Base-by-base conservation (phyloP, 495 filamentous ascomycete species). In the Lepidopterella palustris region DNA sequence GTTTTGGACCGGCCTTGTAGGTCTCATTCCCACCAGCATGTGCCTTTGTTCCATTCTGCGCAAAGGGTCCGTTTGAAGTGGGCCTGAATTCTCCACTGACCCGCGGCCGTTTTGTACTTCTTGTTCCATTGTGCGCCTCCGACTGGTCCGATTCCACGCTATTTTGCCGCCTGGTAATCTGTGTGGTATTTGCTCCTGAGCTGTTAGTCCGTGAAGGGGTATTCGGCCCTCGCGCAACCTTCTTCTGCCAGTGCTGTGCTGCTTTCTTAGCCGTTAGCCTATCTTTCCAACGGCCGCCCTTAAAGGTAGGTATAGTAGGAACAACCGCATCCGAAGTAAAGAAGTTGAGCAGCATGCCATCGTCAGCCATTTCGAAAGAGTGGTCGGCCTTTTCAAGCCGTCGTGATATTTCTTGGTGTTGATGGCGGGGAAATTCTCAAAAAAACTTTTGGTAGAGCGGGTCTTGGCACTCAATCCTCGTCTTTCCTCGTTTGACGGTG, bases 281-380 rank as follows among this genome's bases (percentile, higher is more conserved):
- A 69, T 96, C 93, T 69, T 85, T 88, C 93, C 93, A 98, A 62
- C 83, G 82, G 13, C 93, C 93, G 59, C 93, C 93, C 71, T 84
- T 91, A 70, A 95, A 89, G 60, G 82, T 86, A 4, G 79, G 79
- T 57, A 85, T 87, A 28, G 73, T 73, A 25, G 71, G 45, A 18
- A 75, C 53, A 54, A 77, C 71, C 15, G 76, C 78, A 63, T 88
- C 87, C 13, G 80, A 78, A 27, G 93, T 76, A 55, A 87, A 81
- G 69, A 97, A 97, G 70, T 98, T 97, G 71, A 97, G 78, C 49
- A 97, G 81, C 82, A 98, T 87, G 52, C 89, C 90, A 85, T 95
- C 88, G 76, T 97, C 90, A 21, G 90, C 89, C 92, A 96, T 97
- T 31, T 23, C 63, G 42, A 29, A 40, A 45, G 24, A n/a, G n/a